Evolutionary conservation across 192 early-diverging fungal species (phyloP).

Genomic region (Coemansia sp.): DNA sequence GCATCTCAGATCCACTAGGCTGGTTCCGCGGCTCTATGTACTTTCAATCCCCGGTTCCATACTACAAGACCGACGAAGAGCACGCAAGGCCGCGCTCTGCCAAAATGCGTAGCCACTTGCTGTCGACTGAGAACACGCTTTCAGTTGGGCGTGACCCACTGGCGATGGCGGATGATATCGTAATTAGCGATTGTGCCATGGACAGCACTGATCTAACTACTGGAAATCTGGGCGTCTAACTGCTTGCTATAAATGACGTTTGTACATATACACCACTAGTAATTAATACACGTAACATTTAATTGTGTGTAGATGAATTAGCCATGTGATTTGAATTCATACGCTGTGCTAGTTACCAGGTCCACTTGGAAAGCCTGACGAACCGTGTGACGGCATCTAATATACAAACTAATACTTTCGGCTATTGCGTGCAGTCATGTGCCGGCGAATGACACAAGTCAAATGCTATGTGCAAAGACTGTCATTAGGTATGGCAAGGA

Average conservation of each 20-base stretch:
- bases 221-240: conserved; percentile 32
- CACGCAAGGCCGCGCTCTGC: conserved; percentile 4
- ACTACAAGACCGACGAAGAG: conserved; percentile 29
- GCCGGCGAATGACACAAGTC: conserved; percentile 5
- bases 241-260: background rate
- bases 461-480: background rate
- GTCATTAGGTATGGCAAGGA: background rate
- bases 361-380: background rate
- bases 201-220: conserved; percentile 29
- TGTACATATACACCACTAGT: background rate
- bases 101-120: conserved; percentile 2
- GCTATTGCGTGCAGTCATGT: background rate
- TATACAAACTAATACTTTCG: background rate
- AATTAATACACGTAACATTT: background rate
- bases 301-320: background rate
- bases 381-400: background rate
- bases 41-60: conserved; percentile 38
- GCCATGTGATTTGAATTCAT: background rate
- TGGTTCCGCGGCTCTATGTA: conserved; percentile 32
- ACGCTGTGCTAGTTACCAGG: background rate
- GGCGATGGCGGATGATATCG: background rate
- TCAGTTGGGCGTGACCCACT: background rate
- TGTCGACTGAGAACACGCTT: background rate
- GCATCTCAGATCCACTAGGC: conserved; percentile 39
- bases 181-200: conserved; percentile 26